phyloP scores from a whole-genome alignment of 192 early-diverging fungal genomes.

The Paraglomus occultum region DNA sequence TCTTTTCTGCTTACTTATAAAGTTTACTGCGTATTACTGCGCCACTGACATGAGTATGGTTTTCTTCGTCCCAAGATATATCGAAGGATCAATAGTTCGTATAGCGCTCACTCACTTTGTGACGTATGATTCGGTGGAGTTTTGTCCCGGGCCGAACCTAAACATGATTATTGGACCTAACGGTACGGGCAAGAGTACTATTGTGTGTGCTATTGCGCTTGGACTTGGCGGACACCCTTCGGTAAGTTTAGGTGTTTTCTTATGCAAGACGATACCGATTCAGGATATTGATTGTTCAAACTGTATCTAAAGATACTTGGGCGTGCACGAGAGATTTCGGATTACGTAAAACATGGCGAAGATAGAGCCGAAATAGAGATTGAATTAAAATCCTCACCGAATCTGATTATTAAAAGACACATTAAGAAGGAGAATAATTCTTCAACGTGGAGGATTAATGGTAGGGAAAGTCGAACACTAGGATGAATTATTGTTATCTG shows the following conservation, averaged over 20 bases:
- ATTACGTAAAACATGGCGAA: slow-evolving; percentile 90
- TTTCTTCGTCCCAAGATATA: slow-evolving; percentile 37
- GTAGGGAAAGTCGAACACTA: slow-evolving; percentile 37
- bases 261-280: not conserved
- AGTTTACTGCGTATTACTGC: not conserved
- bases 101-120: slow-evolving; percentile 88
- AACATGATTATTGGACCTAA: slow-evolving; percentile 99
- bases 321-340: slow-evolving; percentile 82
- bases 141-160: slow-evolving; percentile 86
- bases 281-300: not conserved
- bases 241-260: slow-evolving; percentile 17
- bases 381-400: slow-evolving; percentile 64
- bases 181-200: slow-evolving; percentile 94
- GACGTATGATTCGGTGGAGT: slow-evolving; percentile 88
- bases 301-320: slow-evolving; percentile 61
- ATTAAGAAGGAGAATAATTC: slow-evolving; percentile 64
- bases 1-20: not conserved
- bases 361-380: slow-evolving; percentile 83
- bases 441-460: slow-evolving; percentile 80
- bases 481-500: not conserved
- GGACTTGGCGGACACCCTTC: slow-evolving; percentile 80
- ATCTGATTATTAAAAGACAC: slow-evolving; percentile 57
- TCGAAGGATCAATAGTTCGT: slow-evolving; percentile 68
- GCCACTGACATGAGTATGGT: not conserved
- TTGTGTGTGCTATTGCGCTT: slow-evolving; percentile 95